Conservation (phyloP, 2,329 filamentous ascomycete genomes). For the Xylariaceae sp. region DNA sequence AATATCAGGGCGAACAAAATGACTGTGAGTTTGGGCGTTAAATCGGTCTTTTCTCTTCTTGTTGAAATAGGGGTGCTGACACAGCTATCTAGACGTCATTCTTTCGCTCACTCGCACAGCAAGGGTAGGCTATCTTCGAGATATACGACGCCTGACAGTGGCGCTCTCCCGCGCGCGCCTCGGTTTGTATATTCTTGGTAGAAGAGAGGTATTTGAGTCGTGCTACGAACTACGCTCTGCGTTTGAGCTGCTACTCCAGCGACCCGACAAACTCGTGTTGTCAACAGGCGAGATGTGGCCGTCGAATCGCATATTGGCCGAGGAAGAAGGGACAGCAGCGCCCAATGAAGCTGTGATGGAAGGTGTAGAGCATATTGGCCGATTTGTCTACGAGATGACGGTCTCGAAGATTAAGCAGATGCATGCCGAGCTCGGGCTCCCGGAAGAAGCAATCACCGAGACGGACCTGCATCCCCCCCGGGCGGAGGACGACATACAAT, state of each 20-base stretch:
- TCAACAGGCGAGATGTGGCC: slow-evolving; percentile 85
- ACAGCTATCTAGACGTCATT: slow-evolving; percentile 65
- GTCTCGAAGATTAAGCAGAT: slow-evolving; percentile 52
- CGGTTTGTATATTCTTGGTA: slow-evolving; percentile 86
- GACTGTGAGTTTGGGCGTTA: slow-evolving; percentile 70
- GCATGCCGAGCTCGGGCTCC: slow-evolving; percentile 35
- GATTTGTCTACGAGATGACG: slow-evolving; percentile 97
- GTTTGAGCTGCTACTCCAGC: slow-evolving; percentile 69
- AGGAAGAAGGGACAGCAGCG: slow-evolving; percentile 43
- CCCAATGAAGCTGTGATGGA: slow-evolving; percentile 69
- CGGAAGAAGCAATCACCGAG: slow-evolving; percentile 14
- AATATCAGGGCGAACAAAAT: slow-evolving; percentile 98
- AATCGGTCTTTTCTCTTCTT: neutral
- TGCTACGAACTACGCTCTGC: slow-evolving; percentile 84
- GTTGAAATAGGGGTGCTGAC: slow-evolving; percentile 2
- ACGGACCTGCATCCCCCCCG: slow-evolving; percentile 23
- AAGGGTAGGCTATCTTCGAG: slow-evolving; percentile 84
- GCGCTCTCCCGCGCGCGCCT: slow-evolving; percentile 87
- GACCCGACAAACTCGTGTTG: slow-evolving; percentile 75
- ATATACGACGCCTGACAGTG: slow-evolving; percentile 88
- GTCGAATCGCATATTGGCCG: slow-evolving; percentile 47
- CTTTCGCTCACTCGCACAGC: slow-evolving; percentile 87
- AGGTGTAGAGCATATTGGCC: slow-evolving; percentile 85
- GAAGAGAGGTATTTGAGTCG: slow-evolving; percentile 79
- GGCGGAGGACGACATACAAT: slow-evolving; percentile 28